Base-by-base conservation (phyloP, 164 flowering plant species). In the Malania oleifera region DNA sequence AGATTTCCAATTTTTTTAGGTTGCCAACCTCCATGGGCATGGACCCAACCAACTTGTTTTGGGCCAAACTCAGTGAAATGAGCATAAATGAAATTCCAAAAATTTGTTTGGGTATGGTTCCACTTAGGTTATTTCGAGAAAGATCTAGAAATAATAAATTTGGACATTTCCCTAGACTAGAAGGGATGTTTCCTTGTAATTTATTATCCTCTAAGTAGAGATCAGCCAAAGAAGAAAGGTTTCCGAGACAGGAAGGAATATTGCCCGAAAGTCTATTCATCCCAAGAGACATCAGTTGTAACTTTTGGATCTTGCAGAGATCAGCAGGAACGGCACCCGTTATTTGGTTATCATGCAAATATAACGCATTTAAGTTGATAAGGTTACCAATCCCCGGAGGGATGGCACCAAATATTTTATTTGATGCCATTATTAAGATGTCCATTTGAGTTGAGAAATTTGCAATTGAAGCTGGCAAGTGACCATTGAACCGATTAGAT, bases 141-240 rank as follows among this genome's bases (percentile, higher is more conserved):
- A 74, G 61, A 11, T 26, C 11, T 29, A 74, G 7, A 1, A 2
- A 0, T 3, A 20, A 9, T 46, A 68, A 26, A 7, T 45, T 24
- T 12, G 14, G 31, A 14, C 63, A 70, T 17, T 61, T 18, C 7
- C 57, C 69, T 1, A 79, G 34, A 28, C 51, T 63, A 3, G 72
- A 4, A 25, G 83, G 80, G 18, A 78, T 63, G 41, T 14, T 41
- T 1, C 84, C 84, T 2, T 27, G 24, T 9, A 80, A 46, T 1
- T 29, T 35, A 34, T 70, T 73, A 0, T 14, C 10, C 0, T 5
- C 19, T 0, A 75, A 22, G 22, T 11, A 2, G 1, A 70, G 64
- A n/a, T 5, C 0, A 8, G 8, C 1, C 13, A 75, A 11, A 15
- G 1, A 2, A 9, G 60, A 56, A 19, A 69, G 19, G 46, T 73